Conservation (phyloP, 106 monocot species). For the Acanthochlamys bracteata region DNA sequence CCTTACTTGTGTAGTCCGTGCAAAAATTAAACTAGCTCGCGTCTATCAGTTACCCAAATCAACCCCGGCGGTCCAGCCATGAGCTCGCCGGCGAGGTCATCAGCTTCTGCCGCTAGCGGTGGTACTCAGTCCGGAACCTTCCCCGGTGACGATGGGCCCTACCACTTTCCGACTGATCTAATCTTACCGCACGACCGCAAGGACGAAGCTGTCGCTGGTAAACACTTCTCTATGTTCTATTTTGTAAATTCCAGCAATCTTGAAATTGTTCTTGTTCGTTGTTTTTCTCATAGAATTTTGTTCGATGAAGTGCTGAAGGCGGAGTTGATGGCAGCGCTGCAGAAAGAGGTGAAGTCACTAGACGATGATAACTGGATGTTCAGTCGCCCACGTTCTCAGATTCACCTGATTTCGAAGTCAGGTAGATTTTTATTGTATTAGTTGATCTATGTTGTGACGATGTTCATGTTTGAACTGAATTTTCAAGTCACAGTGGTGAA, state of each 20-base stretch:
- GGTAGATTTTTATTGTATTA: conserved; percentile 25
- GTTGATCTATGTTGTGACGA: not conserved
- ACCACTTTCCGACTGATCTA: conserved; percentile 50
- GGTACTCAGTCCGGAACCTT: not conserved
- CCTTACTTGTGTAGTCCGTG: too few relatives aligned
- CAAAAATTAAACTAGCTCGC: too few relatives aligned
- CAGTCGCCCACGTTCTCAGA: conserved; percentile 69
- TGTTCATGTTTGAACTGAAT: not conserved
- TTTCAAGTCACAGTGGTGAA: too few relatives aligned
- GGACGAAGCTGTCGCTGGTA: conserved; percentile 75
- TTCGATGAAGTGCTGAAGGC: conserved; percentile 43
- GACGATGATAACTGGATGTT: conserved; percentile 91
- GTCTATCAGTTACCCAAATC: too few relatives aligned
- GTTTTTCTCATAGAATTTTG: not conserved
- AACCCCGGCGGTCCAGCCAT: too few relatives aligned
- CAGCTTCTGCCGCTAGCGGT: not conserved
- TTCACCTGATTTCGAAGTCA: conserved; percentile 62
- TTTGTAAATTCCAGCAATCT: not conserved
- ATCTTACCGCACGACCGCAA: conserved; percentile 61
- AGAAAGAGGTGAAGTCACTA: conserved; percentile 76
- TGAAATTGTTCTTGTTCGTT: not conserved
- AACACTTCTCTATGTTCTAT: not conserved
- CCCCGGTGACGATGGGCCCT: conserved; percentile 4
- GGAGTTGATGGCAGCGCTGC: conserved; percentile 64
- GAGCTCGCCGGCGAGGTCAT: not conserved